Percentiles rank a stretch among this genome's conserved stretches.
These are phyloP conservation scores for Domatiomyces globalis DNA, from an alignment of 2,329 filamentous ascomycete genomes.

Conservation along the genomic window DNA sequence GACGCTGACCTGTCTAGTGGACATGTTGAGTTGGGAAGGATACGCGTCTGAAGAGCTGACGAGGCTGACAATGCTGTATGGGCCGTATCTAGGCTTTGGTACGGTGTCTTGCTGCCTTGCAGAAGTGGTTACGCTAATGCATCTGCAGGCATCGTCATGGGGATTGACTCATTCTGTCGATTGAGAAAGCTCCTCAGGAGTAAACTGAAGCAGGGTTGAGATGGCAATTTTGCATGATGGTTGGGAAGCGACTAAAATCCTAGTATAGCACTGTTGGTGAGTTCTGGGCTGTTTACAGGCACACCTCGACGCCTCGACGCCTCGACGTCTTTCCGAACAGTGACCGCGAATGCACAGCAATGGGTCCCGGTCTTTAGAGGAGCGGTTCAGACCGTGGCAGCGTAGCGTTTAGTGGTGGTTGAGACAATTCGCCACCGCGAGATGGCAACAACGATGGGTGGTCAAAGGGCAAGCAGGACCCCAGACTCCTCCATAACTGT, in stretches of 20 bases:
- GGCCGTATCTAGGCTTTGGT: background rate
- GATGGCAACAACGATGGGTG: no score
- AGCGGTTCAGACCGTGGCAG: background rate
- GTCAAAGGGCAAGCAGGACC: no score
- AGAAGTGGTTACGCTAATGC: background rate
- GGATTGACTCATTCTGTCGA: slow-evolving; percentile 2
- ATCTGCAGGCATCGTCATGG: slow-evolving; percentile 4
- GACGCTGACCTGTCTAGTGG: slow-evolving; percentile 48
- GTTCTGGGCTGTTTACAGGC: background rate
- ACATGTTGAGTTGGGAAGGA: slow-evolving; percentile 43
- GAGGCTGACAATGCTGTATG: background rate
- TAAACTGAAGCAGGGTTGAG: slow-evolving; percentile 2
- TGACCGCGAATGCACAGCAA: background rate
- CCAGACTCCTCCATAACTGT: no score
- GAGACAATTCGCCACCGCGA: no score
- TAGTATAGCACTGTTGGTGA: background rate
- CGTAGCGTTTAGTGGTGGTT: no score
- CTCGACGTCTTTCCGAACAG: background rate
- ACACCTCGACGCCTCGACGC: background rate
- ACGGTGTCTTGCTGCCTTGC: background rate
- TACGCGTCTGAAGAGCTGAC: slow-evolving; percentile 20
- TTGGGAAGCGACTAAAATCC: background rate
- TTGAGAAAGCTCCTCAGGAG: background rate
- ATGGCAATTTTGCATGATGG: background rate
- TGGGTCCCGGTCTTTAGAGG: background rate